Evolutionary conservation across 306 rosid species (phyloP).

Genomic region (Sechiopsis laciniata): DNA sequence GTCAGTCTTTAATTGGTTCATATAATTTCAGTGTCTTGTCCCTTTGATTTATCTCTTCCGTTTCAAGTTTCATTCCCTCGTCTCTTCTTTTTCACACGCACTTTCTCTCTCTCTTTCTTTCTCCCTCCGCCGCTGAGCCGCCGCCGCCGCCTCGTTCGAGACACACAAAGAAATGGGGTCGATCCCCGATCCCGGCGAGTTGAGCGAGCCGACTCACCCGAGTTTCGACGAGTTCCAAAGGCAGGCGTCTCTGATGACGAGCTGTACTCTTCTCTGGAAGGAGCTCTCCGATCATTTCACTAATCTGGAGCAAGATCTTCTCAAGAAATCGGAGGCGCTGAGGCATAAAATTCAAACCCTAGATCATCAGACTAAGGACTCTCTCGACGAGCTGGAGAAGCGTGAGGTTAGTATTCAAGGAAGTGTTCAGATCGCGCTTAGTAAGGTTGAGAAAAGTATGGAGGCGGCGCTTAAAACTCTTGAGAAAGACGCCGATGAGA

Average conservation of each 20-base stretch:
- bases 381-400: constrained; percentile 61
- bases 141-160: not conserved
- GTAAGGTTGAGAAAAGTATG: constrained; percentile 49
- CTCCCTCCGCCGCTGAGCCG: constrained; percentile 22
- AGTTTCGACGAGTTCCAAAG: constrained; percentile 89
- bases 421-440: constrained; percentile 65
- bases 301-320: constrained; percentile 60
- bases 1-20: constrained; percentile 27
- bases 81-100: constrained; percentile 28
- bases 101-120: constrained; percentile 14
- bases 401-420: constrained; percentile 67
- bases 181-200: constrained; percentile 98
- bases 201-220: constrained; percentile 65
- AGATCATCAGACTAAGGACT: constrained; percentile 54
- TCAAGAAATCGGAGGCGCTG: constrained; percentile 65
- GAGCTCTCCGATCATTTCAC: constrained; percentile 93
- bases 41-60: constrained; percentile 21
- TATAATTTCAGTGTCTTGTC: constrained; percentile 37
- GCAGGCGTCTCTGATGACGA: constrained; percentile 91
- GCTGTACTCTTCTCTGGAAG: constrained; percentile 95
- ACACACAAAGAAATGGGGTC: constrained; percentile 59
- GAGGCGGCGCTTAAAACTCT: constrained; percentile 48
- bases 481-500: constrained; percentile 33
- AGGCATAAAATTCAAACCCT: constrained; percentile 50
- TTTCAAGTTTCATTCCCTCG: constrained; percentile 12